Percentiles rank a stretch among this genome's conserved stretches.
Conservation (phyloP, 768 basidiomycete species). For the Trametes villosa region DNA sequence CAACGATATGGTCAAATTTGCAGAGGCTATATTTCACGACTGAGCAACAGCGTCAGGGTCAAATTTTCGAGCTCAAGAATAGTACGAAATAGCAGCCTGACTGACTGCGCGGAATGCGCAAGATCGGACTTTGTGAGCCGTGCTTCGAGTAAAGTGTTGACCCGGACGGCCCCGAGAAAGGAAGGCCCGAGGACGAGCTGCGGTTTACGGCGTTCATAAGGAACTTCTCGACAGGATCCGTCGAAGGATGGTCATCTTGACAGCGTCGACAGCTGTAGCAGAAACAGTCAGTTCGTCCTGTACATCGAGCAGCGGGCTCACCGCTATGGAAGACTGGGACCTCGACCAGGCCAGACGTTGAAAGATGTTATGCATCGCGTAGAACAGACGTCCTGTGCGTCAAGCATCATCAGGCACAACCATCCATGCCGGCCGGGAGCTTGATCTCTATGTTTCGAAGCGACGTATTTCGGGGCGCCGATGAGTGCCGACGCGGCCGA, state of each 20-base stretch:
- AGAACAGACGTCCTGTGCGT: no score
- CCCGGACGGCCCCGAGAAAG: neutral
- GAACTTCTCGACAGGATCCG: neutral
- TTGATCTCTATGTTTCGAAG: neutral
- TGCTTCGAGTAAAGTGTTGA: neutral
- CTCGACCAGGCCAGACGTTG: neutral
- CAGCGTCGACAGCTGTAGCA: neutral
- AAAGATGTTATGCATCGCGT: no score
- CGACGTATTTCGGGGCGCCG: neutral
- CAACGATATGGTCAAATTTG: no score
- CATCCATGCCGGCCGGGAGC: no score
- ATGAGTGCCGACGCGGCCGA: neutral
- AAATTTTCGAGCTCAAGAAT: no score
- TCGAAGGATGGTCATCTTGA: neutral
- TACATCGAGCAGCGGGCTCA: neutral
- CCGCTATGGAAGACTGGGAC: neutral
- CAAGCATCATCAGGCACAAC: no score
- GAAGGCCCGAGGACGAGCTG: no score
- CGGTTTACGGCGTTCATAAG: neutral
- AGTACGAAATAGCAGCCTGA: no score
- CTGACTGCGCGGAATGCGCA: no score
- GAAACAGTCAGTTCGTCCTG: neutral
- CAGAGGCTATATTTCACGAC: no score
- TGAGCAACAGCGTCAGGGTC: no score
- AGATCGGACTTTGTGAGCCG: no score